Conservation (phyloP, 805 yeast species). For the Starmerella powellii region DNA sequence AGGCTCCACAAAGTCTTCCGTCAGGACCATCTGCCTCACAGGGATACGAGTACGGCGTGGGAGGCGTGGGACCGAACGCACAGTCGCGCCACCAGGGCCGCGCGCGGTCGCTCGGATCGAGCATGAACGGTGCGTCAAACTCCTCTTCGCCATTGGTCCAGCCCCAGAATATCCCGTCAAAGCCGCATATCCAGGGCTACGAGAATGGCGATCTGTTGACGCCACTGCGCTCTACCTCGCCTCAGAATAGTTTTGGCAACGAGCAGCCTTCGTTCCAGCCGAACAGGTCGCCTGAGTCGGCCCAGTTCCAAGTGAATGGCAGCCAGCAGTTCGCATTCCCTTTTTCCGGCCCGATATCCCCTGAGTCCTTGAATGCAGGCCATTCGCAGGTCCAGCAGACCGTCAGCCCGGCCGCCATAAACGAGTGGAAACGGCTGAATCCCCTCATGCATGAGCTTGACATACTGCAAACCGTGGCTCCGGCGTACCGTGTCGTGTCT, state of each 20-base stretch:
- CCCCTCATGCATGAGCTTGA: conserved; percentile 22
- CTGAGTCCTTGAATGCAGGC: background rate
- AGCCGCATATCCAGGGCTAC: background rate
- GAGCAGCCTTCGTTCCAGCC: too few relatives aligned
- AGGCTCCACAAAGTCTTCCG: too few relatives aligned
- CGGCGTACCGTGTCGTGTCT: conserved; percentile 11
- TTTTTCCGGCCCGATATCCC: too few relatives aligned
- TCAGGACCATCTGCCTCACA: too few relatives aligned
- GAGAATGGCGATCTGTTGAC: background rate
- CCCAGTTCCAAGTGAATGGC: too few relatives aligned
- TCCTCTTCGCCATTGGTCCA: background rate
- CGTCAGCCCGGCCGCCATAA: background rate
- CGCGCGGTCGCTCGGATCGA: too few relatives aligned
- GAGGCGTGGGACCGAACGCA: too few relatives aligned
- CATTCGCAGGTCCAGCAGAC: background rate
- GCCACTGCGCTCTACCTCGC: background rate
- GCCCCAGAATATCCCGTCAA: background rate
- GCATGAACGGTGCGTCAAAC: too few relatives aligned
- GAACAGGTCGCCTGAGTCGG: too few relatives aligned
- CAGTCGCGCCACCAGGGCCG: too few relatives aligned
- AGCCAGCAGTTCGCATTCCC: background rate
- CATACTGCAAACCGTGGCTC: conserved; percentile 8
- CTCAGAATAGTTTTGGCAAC: background rate
- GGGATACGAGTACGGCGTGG: too few relatives aligned
- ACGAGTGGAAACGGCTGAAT: conserved; percentile 16